Evolutionary conservation across 2,329 filamentous ascomycete genomes (phyloP), one percentile per base, ranked within the genome.

Genomic region (Stagonosporopsis chrysanthemi): DNA sequence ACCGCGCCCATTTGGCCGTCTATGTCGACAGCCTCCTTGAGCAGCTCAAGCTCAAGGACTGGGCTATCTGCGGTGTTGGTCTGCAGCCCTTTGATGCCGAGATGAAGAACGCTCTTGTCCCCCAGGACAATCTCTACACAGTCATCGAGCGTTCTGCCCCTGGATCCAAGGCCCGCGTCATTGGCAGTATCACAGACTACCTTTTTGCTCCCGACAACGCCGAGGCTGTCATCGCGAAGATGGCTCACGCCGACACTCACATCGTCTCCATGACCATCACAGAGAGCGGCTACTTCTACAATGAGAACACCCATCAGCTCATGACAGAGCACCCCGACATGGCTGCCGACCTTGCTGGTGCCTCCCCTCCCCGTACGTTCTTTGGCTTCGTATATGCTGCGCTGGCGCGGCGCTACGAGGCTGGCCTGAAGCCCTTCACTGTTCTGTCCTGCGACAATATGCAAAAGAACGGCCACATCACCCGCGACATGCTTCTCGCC

Each of bases 371-470:
- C 4, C 67, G 64, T 45, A 71, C 68, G 22, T 63, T 67, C 53
- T 71, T 67, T 24, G 68, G 67, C n/a, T 71, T 67, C 40, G 60
- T 71, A 15, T 66, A 67, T 39, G 61, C 61, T 40, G 68, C 68
- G 39, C 60, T 71, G 54, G 67, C 55, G 31, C 56, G 66, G 31
- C 68, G 68, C 29, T 64, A 66, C 58, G 63, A 63, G 38, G 65
- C 68, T 38, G 68, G 68, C 42, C 50, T 71, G 31, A 63, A 62
- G 29, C 68, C 68, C 9, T 71, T 71, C 54, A 71, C 68, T 23
- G 68, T 71, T 38, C 58, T 71, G 53, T 71, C 68, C 19, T 71
- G 68, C 62, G 68, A 71, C 56, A 71, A 71, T 63, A 68, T 71
- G 67, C 65, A 68, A 61, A 68, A 67, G 60, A 71, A 71, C 52